Evolutionary conservation across 768 basidiomycete species (phyloP), one percentile per base, ranked within the genome.

Genomic region (Cubamyces sp.): DNA sequence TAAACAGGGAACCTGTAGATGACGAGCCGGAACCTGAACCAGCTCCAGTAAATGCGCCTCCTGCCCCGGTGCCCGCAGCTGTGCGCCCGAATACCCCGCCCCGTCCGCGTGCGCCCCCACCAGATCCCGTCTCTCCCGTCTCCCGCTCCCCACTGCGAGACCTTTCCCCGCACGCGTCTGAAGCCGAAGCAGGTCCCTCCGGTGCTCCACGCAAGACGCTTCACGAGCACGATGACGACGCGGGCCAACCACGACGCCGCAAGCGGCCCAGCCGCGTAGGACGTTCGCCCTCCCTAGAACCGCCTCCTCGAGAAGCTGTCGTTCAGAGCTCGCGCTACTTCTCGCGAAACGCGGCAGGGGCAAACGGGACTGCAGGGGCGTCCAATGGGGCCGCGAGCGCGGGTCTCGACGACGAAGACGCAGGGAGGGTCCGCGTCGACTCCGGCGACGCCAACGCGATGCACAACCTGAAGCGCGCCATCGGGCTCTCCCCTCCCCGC

Each of bases 391-490:
- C 28, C 19, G 34, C 40, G 21, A 46, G 21, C 21, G 39, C n/a
- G 6, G 39, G 30, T 9, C 15, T 34, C 3, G 54, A 47, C 3
- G 54, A 47, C 61, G 55, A 19, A 55, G n/a, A 47, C 60, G 50
- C 19, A 56, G 50, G 42, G 18, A 9, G 62, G 25, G 39, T 60
- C 40, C 28, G 58, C 49, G 19, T 60, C 42, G 57, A 50, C 59
- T 55, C 18, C 54, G 67, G 53, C 46, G 58, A 54, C 57, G 59
- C 42, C 57, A 65, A 59, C 28, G 58, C 63, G 42, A 60, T 60
- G 63, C 50, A 53, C 71, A 78, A 67, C 71, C 82, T 69, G 60
- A 71, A 69, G 52, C 66, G 68, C 26, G 67, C 46, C n/a, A 64
- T 64, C n/a, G 52, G 62, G 42, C 64, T 70, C 30, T 70, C 72